Conservation (phyloP, 2,329 filamentous ascomycete species). For the Penicillium corylophilum region DNA sequence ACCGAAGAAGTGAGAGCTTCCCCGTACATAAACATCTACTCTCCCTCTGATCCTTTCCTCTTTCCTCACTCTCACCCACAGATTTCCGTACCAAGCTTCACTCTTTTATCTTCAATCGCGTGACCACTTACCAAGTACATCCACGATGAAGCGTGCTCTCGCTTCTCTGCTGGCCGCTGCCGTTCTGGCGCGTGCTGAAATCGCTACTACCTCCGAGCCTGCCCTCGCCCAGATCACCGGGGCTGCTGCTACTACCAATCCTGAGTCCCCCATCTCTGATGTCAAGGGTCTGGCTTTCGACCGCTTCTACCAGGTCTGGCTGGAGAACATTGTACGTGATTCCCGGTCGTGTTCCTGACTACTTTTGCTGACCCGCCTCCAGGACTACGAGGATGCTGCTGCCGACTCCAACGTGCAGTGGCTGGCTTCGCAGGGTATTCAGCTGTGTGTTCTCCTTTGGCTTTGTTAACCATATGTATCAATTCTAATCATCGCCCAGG, state of each 20-base stretch:
- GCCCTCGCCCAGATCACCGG: slow-evolving; percentile 27
- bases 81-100: not conserved
- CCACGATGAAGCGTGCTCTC: slow-evolving; percentile 46
- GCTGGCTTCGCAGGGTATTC: slow-evolving; percentile 53
- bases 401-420: slow-evolving; percentile 51
- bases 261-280: slow-evolving; percentile 59
- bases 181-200: slow-evolving; percentile 24
- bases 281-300: slow-evolving; percentile 72
- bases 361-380: not conserved
- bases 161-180: slow-evolving; percentile 23
- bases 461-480: not conserved
- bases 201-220: slow-evolving; percentile 28
- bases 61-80: not conserved
- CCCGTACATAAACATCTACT: not conserved
- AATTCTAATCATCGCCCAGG: slow-evolving; percentile 7
- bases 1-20: not conserved
- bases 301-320: slow-evolving; percentile 70
- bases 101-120: not conserved
- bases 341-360: not conserved
- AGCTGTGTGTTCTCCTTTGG: slow-evolving; percentile 40
- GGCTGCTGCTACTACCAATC: slow-evolving; percentile 56
- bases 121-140: not conserved
- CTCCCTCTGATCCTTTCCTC: not conserved
- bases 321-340: slow-evolving; percentile 66
- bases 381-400: slow-evolving; percentile 61